Evolutionary conservation across 495 filamentous ascomycete genomes (phyloP).

Genomic region (Letharia columbiana): DNA sequence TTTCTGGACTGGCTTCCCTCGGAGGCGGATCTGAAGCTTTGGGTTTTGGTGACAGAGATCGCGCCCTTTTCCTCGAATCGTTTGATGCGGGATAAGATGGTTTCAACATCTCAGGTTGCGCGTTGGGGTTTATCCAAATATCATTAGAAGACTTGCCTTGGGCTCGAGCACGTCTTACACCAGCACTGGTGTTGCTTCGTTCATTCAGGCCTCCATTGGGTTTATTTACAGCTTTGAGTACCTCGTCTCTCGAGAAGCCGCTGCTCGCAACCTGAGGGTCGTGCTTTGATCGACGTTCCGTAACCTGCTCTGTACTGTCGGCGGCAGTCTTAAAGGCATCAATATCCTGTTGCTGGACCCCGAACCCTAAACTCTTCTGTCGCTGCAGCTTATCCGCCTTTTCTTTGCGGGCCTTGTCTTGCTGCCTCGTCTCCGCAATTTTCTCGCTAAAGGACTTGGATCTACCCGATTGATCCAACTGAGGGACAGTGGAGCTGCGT

Average conservation of each 20-base stretch:
- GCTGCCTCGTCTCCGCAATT: conserved; percentile 55
- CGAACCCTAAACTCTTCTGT: conserved; percentile 64
- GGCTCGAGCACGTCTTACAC: conserved; percentile 3
- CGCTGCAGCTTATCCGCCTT: conserved; percentile 48
- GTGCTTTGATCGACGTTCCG: conserved; percentile 12
- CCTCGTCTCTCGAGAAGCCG: conserved; percentile 42
- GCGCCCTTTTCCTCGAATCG: conserved; percentile 7
- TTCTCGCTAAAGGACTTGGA: conserved; percentile 79
- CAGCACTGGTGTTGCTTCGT: conserved; percentile 47
- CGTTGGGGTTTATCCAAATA: conserved; percentile 22
- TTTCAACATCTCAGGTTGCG: conserved; percentile 13
- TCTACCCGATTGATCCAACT: conserved; percentile 18
- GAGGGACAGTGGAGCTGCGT: conserved; percentile 1
- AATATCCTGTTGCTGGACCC: conserved; percentile 55
- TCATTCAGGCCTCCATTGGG: conserved; percentile 29
- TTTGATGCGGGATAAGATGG: conserved; percentile 5
- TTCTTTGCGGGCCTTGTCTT: conserved; percentile 42
- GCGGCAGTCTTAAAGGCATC: conserved; percentile 56
- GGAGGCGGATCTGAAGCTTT: neutral
- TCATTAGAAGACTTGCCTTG: conserved; percentile 8
- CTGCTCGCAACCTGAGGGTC: neutral
- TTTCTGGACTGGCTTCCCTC: conserved; percentile 12
- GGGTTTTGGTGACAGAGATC: conserved; percentile 10
- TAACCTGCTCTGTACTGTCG: conserved; percentile 31
- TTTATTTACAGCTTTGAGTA: conserved; percentile 37